Conservation (phyloP, 495 filamentous ascomycete species). For the Parathielavia appendiculata region DNA sequence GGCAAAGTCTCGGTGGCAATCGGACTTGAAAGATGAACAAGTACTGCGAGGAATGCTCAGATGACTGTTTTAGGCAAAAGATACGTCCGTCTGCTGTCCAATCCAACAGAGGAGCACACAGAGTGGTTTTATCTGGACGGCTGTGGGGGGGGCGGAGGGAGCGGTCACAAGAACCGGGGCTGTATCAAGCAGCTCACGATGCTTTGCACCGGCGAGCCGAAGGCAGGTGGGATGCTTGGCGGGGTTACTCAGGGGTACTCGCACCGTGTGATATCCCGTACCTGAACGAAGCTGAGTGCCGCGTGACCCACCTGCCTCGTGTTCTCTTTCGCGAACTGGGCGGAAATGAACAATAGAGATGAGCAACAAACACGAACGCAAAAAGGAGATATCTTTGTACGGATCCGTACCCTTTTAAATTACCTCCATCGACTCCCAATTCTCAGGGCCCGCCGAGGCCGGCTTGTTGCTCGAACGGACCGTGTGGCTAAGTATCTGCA, state of each 20-base stretch:
- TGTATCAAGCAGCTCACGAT: slow-evolving; percentile 16
- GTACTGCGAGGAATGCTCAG: not conserved
- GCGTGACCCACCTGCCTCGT: slow-evolving; percentile 19
- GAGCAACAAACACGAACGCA: too few relatives aligned
- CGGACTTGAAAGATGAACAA: not conserved
- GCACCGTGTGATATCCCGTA: slow-evolving; percentile 13
- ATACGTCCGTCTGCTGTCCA: not conserved
- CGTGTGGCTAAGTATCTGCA: too few relatives aligned
- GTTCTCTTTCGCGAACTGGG: not conserved
- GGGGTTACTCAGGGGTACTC: slow-evolving; percentile 6
- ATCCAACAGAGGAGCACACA: slow-evolving; percentile 9
- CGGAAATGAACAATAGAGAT: not conserved
- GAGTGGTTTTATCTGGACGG: slow-evolving; percentile 18
- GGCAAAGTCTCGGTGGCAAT: not conserved
- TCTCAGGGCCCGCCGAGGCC: not conserved
- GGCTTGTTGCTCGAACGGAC: too few relatives aligned
- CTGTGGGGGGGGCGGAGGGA: slow-evolving; percentile 10
- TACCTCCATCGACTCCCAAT: too few relatives aligned
- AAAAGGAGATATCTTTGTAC: not conserved
- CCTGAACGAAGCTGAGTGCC: slow-evolving; percentile 4
- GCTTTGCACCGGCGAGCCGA: not conserved
- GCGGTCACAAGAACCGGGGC: slow-evolving; percentile 21
- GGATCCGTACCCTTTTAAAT: too few relatives aligned
- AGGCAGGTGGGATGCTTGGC: slow-evolving; percentile 21
- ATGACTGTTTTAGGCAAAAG: not conserved